Conservation (phyloP, 2,329 filamentous ascomycete genomes). For the Colletotrichum lentis region DNA sequence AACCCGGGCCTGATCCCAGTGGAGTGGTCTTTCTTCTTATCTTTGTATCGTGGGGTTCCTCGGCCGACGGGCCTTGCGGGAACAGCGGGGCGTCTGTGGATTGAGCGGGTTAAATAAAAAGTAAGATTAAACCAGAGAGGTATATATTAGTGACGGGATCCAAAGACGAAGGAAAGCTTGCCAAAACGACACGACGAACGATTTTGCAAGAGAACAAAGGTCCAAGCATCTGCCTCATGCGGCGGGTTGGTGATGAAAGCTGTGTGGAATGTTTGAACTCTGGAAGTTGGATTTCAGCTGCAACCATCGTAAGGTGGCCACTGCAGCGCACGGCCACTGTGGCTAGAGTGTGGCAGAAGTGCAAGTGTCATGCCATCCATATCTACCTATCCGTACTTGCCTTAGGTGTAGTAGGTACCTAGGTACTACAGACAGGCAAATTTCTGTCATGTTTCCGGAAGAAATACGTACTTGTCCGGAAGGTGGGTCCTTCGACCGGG, state of each 20-base stretch:
- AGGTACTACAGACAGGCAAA: no score
- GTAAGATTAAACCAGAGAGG: not conserved
- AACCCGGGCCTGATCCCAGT: not conserved
- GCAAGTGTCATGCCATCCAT: conserved; percentile 5
- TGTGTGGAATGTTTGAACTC: conserved; percentile 10
- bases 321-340: conserved; percentile 18
- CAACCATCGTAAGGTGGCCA: conserved; percentile 22
- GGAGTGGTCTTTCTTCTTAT: conserved; percentile 16
- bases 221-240: not conserved
- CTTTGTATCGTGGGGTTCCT: conserved; percentile 20
- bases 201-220: not conserved
- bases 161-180: not conserved
- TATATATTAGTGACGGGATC: not conserved
- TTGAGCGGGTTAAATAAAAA: not conserved
- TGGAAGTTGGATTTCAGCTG: conserved; percentile 17
- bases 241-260: not conserved
- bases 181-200: not conserved
- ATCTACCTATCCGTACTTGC: no score
- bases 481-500: not conserved
- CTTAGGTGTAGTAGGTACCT: no score
- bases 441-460: not conserved
- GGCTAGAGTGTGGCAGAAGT: conserved; percentile 12
- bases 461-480: not conserved
- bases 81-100: conserved; percentile 8
- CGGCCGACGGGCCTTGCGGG: conserved; percentile 8